Base-by-base conservation (phyloP, 2,329 filamentous ascomycete species). In the Passalora sequoiae region DNA sequence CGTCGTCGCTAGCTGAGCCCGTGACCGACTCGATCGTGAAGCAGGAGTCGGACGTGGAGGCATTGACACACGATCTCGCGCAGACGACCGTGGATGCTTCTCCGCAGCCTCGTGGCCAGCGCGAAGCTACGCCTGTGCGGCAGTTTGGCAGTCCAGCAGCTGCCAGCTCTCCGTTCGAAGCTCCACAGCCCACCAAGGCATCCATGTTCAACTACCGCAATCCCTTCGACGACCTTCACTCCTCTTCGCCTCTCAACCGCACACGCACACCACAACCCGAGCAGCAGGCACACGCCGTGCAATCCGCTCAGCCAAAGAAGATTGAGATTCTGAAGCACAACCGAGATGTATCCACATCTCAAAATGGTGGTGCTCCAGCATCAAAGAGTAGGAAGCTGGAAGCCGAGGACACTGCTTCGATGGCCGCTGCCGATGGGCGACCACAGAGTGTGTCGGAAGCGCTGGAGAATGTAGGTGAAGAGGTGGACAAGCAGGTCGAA, bases 201-300 rank as follows among this genome's bases (percentile, higher is more conserved):
- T 64, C 66, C 33, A 71, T 82, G 41, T 86, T 86, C 62, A 84
- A 75, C 20, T 85, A 86, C 64, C 74, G 81, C 56, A 86, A 86
- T 56, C 83, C 83, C 1, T 86, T 86, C 56, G 81, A 86, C 45
- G 75, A 83, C 57, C 68, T 86, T 49, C 76, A 80, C 44, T 79
- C 80, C 31, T 80, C 80, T 2, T 84, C 80, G 49, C 79, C 80
- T 27, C 75, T 77, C 40, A 79, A 78, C 50, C 69, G 68, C 39
- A 77, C 76, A 49, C 69, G 68, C 42, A 75, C 74, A 19, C 72
- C 76, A n/a, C 73, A 74, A 55, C 60, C 63, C 38, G 60, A 63
- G 38, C 58, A 63, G 41, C 53, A 50, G 53, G 58, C 15, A 56
- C 36, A 37, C 15, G 42, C 38, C 8, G 39, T 47, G 59, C 38